These are phyloP conservation scores for Suillus bovinus DNA, from an alignment of 768 basidiomycete species.

Conservation along the genomic window DNA sequence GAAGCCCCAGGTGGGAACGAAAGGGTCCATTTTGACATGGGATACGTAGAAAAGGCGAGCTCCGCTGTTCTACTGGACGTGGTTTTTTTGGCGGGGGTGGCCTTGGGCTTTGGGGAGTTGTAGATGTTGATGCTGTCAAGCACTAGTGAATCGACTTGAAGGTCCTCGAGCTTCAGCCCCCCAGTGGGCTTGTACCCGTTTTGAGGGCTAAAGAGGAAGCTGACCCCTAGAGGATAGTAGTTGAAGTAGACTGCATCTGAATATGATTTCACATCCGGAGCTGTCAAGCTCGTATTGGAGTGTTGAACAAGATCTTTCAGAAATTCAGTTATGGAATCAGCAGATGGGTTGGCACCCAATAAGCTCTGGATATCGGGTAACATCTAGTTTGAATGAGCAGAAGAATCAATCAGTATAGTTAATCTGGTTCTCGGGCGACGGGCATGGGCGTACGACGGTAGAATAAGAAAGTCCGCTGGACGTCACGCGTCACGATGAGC, in stretches of 20 bases:
- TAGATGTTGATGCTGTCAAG: slow-evolving; percentile 84
- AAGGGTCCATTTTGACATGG: slow-evolving; percentile 53
- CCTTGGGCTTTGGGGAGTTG: slow-evolving; percentile 48
- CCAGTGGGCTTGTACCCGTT: slow-evolving; percentile 60
- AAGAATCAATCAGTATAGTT: neutral
- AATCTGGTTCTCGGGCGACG: neutral
- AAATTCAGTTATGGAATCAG: slow-evolving; percentile 43
- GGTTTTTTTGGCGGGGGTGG: slow-evolving; percentile 30
- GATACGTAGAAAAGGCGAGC: slow-evolving; percentile 57
- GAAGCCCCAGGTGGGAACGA: slow-evolving; percentile 30
- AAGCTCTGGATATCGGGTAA: slow-evolving; percentile 34
- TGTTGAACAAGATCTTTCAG: slow-evolving; percentile 34
- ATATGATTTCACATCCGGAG: slow-evolving; percentile 75
- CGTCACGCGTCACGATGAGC: neutral
- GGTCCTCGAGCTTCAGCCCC: slow-evolving; percentile 44
- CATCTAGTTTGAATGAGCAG: slow-evolving; percentile 13
- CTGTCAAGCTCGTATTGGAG: slow-evolving; percentile 15
- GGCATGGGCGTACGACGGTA: neutral
- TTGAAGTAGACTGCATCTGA: slow-evolving; percentile 87
- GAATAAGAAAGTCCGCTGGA: neutral
- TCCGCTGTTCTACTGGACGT: slow-evolving; percentile 47
- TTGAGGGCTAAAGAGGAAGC: slow-evolving; percentile 71
- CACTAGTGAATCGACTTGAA: slow-evolving; percentile 50
- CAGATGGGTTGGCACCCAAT: slow-evolving; percentile 53
- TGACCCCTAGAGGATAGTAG: slow-evolving; percentile 77